Conservation (phyloP, 495 filamentous ascomycete genomes). For the Neurospora sp. region DNA sequence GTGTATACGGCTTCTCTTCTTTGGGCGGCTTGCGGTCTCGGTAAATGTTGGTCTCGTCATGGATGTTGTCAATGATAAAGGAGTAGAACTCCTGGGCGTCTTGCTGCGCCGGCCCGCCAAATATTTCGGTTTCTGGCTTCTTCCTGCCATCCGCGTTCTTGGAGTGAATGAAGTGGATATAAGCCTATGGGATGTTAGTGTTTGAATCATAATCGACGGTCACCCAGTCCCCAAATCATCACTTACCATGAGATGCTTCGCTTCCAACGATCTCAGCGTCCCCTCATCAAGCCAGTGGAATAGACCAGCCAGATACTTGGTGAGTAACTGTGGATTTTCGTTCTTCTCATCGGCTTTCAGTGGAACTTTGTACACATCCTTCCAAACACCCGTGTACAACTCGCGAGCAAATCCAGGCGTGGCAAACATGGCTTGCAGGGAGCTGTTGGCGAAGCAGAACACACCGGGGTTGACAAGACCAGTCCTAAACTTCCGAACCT, state of each 20-base stretch:
- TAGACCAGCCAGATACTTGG: conserved; percentile 62
- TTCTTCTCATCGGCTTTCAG: conserved; percentile 54
- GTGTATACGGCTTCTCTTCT: conserved; percentile 10
- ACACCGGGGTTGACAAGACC: conserved; percentile 73
- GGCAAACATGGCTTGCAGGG: conserved; percentile 71
- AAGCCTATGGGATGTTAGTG: conserved; percentile 28
- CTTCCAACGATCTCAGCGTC: conserved; percentile 41
- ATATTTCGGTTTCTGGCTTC: conserved; percentile 7
- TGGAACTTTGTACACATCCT: conserved; percentile 27
- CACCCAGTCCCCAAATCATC: no score
- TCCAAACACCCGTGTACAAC: conserved; percentile 49
- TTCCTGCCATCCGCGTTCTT: conserved; percentile 5
- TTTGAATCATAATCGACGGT: neutral
- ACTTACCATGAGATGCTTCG: conserved; percentile 56
- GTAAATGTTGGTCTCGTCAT: conserved; percentile 30
- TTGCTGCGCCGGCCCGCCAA: conserved; percentile 33
- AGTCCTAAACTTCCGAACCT: conserved; percentile 30
- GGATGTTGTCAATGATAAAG: conserved; percentile 31
- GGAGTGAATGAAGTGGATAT: conserved; percentile 24
- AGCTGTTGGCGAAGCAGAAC: conserved; percentile 87
- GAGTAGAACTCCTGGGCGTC: conserved; percentile 33
- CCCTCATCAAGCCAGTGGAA: conserved; percentile 60
- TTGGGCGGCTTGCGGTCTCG: conserved; percentile 13
- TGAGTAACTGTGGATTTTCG: conserved; percentile 67
- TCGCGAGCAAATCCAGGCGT: conserved; percentile 62